A percentile compares a stretch with the other conserved stretches of the same genome.
phyloP scores from a whole-genome alignment of 805 yeast species.

The Candida succiphila region DNA sequence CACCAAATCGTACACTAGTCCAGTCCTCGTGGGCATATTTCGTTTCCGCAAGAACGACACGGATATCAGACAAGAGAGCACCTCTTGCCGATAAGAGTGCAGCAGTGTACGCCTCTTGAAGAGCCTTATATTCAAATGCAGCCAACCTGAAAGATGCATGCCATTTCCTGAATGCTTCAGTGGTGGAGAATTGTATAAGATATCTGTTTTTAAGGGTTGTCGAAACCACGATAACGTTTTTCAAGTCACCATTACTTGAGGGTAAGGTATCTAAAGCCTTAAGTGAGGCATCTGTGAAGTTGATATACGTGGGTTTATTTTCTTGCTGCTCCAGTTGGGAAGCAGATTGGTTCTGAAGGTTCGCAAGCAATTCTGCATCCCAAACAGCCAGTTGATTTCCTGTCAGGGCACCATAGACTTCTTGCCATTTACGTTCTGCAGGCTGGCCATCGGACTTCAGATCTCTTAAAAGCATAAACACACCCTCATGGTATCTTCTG shows the following conservation, averaged over 20 bases:
- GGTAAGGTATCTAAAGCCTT: slow-evolving; percentile 63
- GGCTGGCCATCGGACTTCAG: slow-evolving; percentile 81
- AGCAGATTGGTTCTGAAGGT: slow-evolving; percentile 27
- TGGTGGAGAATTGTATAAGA: slow-evolving; percentile 66
- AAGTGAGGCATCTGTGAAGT: slow-evolving; percentile 83
- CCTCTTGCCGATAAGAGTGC: slow-evolving; percentile 91
- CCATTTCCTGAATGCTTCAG: slow-evolving; percentile 65
- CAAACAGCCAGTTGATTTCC: slow-evolving; percentile 91
- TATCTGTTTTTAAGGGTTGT: slow-evolving; percentile 88
- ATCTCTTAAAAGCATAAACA: slow-evolving; percentile 64
- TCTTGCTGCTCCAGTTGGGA: slow-evolving; percentile 4
- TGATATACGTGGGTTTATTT: slow-evolving; percentile 66
- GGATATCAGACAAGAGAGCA: slow-evolving; percentile 74
- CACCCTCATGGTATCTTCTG: slow-evolving; percentile 54
- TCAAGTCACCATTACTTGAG: slow-evolving; percentile 51
- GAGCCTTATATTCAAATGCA: slow-evolving; percentile 65
- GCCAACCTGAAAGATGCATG: slow-evolving; percentile 74
- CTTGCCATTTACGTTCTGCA: slow-evolving; percentile 77
- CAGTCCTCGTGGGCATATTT: slow-evolving; percentile 86
- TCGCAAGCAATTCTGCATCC: slow-evolving; percentile 66
- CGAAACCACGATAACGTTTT: slow-evolving; percentile 77
- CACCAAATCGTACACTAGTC: slow-evolving; percentile 90
- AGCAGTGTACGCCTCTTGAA: slow-evolving; percentile 96
- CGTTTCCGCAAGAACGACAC: slow-evolving; percentile 75
- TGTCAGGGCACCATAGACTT: slow-evolving; percentile 83